Evolutionary conservation across 2,329 filamentous ascomycete genomes (phyloP).

Genomic region (Colletotrichum tofieldiae): DNA sequence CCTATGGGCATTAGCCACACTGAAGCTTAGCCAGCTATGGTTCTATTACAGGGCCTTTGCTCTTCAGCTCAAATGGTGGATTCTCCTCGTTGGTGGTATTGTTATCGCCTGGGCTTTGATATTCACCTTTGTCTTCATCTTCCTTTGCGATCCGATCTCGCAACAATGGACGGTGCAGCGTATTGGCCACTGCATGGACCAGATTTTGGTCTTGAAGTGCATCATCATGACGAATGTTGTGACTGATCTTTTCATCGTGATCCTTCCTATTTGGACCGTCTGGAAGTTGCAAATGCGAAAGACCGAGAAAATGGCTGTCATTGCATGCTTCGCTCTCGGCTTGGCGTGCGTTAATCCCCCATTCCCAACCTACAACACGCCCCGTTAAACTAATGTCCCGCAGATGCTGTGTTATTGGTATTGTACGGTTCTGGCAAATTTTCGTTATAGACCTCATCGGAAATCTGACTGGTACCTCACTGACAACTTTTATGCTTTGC

Average conservation of each 20-base stretch:
- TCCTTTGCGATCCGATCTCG: slow-evolving; percentile 45
- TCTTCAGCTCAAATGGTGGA: slow-evolving; percentile 38
- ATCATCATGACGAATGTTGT: slow-evolving; percentile 52
- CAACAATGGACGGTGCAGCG: slow-evolving; percentile 46
- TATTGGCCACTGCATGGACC: slow-evolving; percentile 45
- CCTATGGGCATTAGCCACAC: slow-evolving; percentile 44
- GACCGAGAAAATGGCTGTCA: slow-evolving; percentile 48
- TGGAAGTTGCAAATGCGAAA: slow-evolving; percentile 50
- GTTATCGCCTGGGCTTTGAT: slow-evolving; percentile 42
- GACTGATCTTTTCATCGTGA: slow-evolving; percentile 54
- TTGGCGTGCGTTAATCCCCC: slow-evolving; percentile 40
- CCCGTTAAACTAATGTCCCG: neutral
- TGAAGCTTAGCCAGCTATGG: slow-evolving; percentile 45
- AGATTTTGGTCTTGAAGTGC: slow-evolving; percentile 45
- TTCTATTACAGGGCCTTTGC: slow-evolving; percentile 45
- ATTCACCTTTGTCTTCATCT: slow-evolving; percentile 46
- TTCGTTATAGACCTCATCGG: slow-evolving; percentile 53
- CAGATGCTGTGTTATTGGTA: slow-evolving; percentile 56
- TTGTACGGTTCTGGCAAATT: slow-evolving; percentile 58
- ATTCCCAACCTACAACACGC: neutral
- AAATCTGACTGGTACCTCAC: slow-evolving; percentile 58
- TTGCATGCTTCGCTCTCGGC: slow-evolving; percentile 45
- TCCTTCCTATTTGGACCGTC: slow-evolving; percentile 55
- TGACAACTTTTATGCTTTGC: slow-evolving; percentile 57
- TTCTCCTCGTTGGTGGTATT: slow-evolving; percentile 38